Conservation (phyloP, 164 flowering plant genomes). For the Amborella trichopoda region DNA sequence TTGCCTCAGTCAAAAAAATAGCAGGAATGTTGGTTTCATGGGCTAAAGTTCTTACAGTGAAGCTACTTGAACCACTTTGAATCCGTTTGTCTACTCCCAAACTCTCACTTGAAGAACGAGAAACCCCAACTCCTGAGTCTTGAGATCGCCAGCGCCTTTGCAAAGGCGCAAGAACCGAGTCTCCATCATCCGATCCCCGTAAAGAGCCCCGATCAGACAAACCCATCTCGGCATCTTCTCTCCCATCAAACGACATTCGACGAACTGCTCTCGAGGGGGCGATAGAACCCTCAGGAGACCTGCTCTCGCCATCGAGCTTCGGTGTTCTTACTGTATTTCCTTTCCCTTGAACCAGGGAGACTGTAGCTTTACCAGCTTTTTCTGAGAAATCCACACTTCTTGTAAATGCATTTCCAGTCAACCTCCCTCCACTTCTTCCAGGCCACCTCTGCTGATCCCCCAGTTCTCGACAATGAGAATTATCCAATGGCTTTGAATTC, state of each 20-base stretch:
- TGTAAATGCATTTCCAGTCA: slow-evolving; percentile 24
- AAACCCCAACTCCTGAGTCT: neutral
- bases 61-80: no score
- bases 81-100: neutral
- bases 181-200: slow-evolving; percentile 23
- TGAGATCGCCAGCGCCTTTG: neutral
- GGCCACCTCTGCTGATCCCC: slow-evolving; percentile 91
- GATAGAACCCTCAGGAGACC: no score
- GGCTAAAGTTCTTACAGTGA: no score
- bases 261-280: slow-evolving; percentile 16
- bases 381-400: slow-evolving; percentile 51
- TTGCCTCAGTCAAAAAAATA: neutral
- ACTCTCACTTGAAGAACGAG: neutral
- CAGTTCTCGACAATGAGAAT: slow-evolving; percentile 29
- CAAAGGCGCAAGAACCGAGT: neutral
- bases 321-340: slow-evolving; percentile 36
- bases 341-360: slow-evolving; percentile 21
- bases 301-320: neutral
- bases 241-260: slow-evolving; percentile 19
- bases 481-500: slow-evolving; percentile 73
- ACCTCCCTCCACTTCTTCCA: slow-evolving; percentile 49
- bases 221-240: slow-evolving; percentile 11
- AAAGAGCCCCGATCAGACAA: neutral
- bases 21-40: no score
- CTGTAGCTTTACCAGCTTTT: slow-evolving; percentile 17